Percentiles rank a stretch among this genome's conserved stretches.
Evolutionary conservation across 2,329 filamentous ascomycete species (phyloP).

Genomic region (Colletotrichum lini): DNA sequence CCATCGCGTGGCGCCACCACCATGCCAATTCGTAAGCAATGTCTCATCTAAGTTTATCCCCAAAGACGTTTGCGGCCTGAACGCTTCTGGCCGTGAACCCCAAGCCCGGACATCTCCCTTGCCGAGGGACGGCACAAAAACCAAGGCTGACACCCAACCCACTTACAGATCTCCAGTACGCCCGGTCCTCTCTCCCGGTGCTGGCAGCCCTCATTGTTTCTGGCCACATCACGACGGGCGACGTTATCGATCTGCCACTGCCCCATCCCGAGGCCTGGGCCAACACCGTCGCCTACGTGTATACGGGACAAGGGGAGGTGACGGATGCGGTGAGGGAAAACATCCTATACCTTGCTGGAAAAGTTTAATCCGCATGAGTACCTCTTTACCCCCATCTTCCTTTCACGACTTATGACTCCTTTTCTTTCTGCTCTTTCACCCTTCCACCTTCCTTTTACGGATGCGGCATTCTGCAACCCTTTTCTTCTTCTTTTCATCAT

Average conservation of each 20-base stretch:
- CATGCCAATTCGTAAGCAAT: slow-evolving; percentile 63
- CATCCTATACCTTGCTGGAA: slow-evolving; percentile 69
- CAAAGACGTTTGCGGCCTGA: slow-evolving; percentile 35
- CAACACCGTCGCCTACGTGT: slow-evolving; percentile 69
- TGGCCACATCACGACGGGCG: slow-evolving; percentile 64
- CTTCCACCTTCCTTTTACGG: slow-evolving; percentile 13
- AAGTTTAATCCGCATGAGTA: slow-evolving; percentile 50
- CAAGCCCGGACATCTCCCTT: slow-evolving; percentile 6
- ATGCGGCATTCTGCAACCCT: slow-evolving; percentile 10
- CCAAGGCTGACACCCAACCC: slow-evolving; percentile 28
- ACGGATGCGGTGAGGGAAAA: slow-evolving; percentile 65
- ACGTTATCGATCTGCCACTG: slow-evolving; percentile 70
- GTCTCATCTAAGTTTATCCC: slow-evolving; percentile 30
- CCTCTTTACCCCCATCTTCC: slow-evolving; percentile 18
- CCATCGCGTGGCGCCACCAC: slow-evolving; percentile 51
- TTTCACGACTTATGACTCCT: slow-evolving; percentile 34
- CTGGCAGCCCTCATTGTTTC: slow-evolving; percentile 70
- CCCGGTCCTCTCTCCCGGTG: slow-evolving; percentile 65
- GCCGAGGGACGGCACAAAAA: slow-evolving; percentile 8
- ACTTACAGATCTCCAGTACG: slow-evolving; percentile 62
- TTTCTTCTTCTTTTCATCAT: background rate
- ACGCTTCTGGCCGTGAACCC: slow-evolving; percentile 25
- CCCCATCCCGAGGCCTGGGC: slow-evolving; percentile 70
- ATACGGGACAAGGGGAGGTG: slow-evolving; percentile 64
- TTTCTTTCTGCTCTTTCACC: slow-evolving; percentile 17